phyloP scores from a whole-genome alignment of 495 filamentous ascomycete genomes.

The Podospora bellae-mahoneyi region DNA sequence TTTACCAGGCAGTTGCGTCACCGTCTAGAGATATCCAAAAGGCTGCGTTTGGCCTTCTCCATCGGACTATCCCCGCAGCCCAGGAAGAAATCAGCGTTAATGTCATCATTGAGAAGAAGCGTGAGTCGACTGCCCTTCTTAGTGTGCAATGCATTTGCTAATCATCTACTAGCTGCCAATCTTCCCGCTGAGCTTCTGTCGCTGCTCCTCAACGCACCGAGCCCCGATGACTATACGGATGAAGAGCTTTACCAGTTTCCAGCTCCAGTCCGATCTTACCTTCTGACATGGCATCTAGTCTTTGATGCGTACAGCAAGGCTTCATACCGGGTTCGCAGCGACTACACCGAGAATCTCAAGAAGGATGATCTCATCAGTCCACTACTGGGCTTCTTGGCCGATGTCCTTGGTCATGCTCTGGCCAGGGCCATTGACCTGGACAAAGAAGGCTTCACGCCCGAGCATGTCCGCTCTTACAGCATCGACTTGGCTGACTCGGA shows the following conservation, averaged over 20 bases:
- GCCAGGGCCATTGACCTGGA: constrained; percentile 61
- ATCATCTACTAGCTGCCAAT: constrained; percentile 43
- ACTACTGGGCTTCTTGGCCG: constrained; percentile 73
- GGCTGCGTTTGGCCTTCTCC: constrained; percentile 76
- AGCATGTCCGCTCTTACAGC: constrained; percentile 68
- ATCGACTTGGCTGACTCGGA: constrained; percentile 53
- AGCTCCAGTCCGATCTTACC: constrained; percentile 62
- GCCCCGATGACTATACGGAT: constrained; percentile 43
- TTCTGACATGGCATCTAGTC: constrained; percentile 87
- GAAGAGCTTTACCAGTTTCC: constrained; percentile 52
- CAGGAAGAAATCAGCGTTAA: constrained; percentile 87
- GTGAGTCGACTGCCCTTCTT: constrained; percentile 20
- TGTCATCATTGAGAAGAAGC: constrained; percentile 68
- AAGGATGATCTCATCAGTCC: constrained; percentile 64
- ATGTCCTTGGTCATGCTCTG: constrained; percentile 70
- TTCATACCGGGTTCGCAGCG: constrained; percentile 71
- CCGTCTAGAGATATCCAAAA: constrained; percentile 72
- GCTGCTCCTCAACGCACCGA: constrained; percentile 55
- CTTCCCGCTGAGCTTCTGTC: constrained; percentile 70
- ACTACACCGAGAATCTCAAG: constrained; percentile 74
- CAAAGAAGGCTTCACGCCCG: constrained; percentile 43
- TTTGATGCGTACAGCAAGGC: constrained; percentile 82
- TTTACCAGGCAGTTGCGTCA: constrained; percentile 62
- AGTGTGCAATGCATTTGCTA: not conserved
- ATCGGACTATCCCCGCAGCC: constrained; percentile 64